Conservation (phyloP, 1,284 basidiomycete genomes). For the Cutaneotrichosporon sp. region DNA sequence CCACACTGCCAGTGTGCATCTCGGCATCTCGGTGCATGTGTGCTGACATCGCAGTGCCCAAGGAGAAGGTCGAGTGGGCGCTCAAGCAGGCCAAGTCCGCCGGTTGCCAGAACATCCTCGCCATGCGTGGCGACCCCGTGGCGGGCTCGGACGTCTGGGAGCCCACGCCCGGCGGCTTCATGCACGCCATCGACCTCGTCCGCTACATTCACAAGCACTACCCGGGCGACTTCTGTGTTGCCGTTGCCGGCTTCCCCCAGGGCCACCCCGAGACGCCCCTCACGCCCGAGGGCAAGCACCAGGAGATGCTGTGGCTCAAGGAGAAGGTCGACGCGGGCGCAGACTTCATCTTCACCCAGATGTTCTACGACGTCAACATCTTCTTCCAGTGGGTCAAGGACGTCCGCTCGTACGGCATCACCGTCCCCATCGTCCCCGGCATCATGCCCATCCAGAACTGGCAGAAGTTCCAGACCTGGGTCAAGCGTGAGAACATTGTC, state of each 20-base stretch:
- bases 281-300: constrained; percentile 48
- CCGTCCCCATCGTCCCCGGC: constrained; percentile 84
- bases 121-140: constrained; percentile 91
- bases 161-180: constrained; percentile 82
- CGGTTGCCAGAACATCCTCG: constrained; percentile 93
- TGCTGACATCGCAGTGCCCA: constrained; percentile 62
- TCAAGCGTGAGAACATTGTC: constrained; percentile 77
- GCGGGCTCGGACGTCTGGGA: constrained; percentile 86
- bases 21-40: no score
- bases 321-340: constrained; percentile 93
- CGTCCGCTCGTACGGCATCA: constrained; percentile 82
- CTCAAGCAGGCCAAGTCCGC: constrained; percentile 87
- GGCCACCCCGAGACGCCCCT: constrained; percentile 64
- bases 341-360: constrained; percentile 93
- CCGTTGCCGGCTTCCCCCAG: constrained; percentile 89
- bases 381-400: constrained; percentile 84
- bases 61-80: constrained; percentile 88
- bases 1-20: no score
- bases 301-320: constrained; percentile 84
- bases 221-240: constrained; percentile 90
- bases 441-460: constrained; percentile 98
- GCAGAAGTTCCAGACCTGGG: constrained; percentile 93
- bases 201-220: constrained; percentile 77
- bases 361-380: constrained; percentile 91
- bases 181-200: constrained; percentile 88